Evolutionary conservation across 148 eudicot genomes (phyloP).

Genomic region (Selenicereus undatus): DNA sequence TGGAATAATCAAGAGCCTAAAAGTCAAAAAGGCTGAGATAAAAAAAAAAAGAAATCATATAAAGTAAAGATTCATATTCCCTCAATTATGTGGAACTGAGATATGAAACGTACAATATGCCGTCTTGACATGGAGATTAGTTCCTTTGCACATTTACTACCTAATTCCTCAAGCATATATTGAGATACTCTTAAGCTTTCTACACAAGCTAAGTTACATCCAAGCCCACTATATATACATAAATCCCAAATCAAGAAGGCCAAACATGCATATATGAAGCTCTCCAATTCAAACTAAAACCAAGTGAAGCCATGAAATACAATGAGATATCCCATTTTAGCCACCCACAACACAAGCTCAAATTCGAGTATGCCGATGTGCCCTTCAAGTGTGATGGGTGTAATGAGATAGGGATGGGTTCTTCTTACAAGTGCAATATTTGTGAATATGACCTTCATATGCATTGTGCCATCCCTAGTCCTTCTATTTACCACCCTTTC

Average conservation of each 20-base stretch:
- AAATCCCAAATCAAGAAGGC: neutral
- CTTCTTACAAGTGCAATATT: constrained; percentile 50
- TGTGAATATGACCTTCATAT: constrained; percentile 83
- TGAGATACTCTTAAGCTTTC: constrained; percentile 24
- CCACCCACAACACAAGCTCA: constrained; percentile 87
- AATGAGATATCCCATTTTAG: constrained; percentile 64
- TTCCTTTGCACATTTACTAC: constrained; percentile 5
- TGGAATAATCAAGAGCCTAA: constrained; percentile 9
- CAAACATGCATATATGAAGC: neutral
- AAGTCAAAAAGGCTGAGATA: constrained; percentile 12
- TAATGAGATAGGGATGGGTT: constrained; percentile 81
- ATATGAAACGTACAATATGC: constrained; percentile 11
- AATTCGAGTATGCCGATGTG: constrained; percentile 50
- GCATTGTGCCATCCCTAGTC: constrained; percentile 70
- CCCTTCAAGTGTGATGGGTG: constrained; percentile 95
- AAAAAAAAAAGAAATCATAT: constrained; percentile 1
- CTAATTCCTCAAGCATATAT: constrained; percentile 18
- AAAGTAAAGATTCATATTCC: constrained; percentile 21
- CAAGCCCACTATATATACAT: constrained; percentile 3
- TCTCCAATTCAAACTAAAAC: neutral
- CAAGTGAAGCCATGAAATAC: constrained; percentile 51
- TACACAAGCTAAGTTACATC: constrained; percentile 20
- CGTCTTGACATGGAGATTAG: neutral
- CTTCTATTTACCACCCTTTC: constrained; percentile 68
- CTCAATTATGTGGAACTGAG: neutral